Evolutionary conservation across 2,329 filamentous ascomycete genomes (phyloP).

Genomic region (Scolecobasidium constrictum): DNA sequence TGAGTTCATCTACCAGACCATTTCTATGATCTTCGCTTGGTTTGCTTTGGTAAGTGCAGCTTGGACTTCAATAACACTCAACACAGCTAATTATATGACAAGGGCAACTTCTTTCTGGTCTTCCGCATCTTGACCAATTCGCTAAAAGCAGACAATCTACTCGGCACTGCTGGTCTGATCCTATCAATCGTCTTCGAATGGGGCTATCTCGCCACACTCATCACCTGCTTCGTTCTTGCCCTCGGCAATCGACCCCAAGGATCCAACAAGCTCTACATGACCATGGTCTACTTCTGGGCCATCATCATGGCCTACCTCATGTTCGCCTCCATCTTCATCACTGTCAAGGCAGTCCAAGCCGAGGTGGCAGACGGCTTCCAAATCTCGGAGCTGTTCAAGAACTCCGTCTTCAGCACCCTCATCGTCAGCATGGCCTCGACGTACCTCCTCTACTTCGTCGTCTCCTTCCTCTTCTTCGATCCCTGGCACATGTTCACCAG

Average conservation of each 20-base stretch:
- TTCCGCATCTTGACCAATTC: slow-evolving; percentile 94
- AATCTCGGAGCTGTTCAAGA: slow-evolving; percentile 65
- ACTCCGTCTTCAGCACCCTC: slow-evolving; percentile 82
- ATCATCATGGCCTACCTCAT: slow-evolving; percentile 92
- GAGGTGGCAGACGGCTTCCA: slow-evolving; percentile 59
- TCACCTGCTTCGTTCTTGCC: slow-evolving; percentile 90
- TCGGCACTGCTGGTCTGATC: slow-evolving; percentile 68
- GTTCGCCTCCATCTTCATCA: slow-evolving; percentile 91
- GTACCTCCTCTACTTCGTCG: slow-evolving; percentile 84
- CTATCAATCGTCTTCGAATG: slow-evolving; percentile 89
- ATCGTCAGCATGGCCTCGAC: slow-evolving; percentile 89
- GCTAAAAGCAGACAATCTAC: slow-evolving; percentile 55
- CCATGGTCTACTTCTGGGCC: slow-evolving; percentile 98
- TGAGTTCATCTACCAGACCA: slow-evolving; percentile 88
- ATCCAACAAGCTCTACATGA: slow-evolving; percentile 86
- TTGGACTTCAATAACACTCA: slow-evolving; percentile 9
- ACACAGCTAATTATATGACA: neutral
- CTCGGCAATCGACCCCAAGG: slow-evolving; percentile 92
- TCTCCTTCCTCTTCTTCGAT: slow-evolving; percentile 89
- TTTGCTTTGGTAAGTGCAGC: slow-evolving; percentile 60
- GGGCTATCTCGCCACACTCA: slow-evolving; percentile 83
- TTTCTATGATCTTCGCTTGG: slow-evolving; percentile 98
- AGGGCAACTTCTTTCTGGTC: slow-evolving; percentile 95
- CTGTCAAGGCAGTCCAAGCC: slow-evolving; percentile 69
- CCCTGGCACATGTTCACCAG: slow-evolving; percentile 99